A percentile compares a stretch with the other conserved stretches of the same genome.
These are phyloP conservation scores for Geosiphon pyriformis DNA, from an alignment of 192 early-diverging fungal genomes.

Conservation along the genomic window DNA sequence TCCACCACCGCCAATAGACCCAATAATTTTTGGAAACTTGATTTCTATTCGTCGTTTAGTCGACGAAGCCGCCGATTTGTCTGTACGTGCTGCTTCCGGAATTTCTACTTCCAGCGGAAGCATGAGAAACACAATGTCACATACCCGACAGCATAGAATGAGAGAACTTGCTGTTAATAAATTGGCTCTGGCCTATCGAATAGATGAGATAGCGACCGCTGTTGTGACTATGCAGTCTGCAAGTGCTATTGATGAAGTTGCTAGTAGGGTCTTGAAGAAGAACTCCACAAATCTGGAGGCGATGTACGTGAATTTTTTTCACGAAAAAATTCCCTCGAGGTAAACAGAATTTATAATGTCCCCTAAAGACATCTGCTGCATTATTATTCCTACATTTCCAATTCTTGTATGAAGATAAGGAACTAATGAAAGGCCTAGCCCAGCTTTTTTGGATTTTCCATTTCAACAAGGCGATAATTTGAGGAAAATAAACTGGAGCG, in stretches of 20 bases:
- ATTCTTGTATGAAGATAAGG: no score
- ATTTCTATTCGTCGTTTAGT: slow-evolving; percentile 24
- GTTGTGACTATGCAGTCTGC: slow-evolving; percentile 21
- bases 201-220: slow-evolving; percentile 20
- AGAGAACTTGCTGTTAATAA: slow-evolving; percentile 23
- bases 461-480: no score
- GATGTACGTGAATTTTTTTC: slow-evolving; percentile 22
- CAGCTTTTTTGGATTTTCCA: no score
- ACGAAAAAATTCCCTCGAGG: slow-evolving; percentile 23
- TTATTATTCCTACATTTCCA: no score
- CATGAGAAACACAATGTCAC: slow-evolving; percentile 18
- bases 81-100: slow-evolving; percentile 19
- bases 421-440: no score
- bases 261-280: slow-evolving; percentile 20
- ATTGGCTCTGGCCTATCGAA: slow-evolving; percentile 21
- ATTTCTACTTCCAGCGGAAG: slow-evolving; percentile 9
- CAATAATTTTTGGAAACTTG: slow-evolving; percentile 20
- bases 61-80: slow-evolving; percentile 18
- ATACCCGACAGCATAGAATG: slow-evolving; percentile 22
- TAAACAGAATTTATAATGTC: slow-evolving; percentile 12
- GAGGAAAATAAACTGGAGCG: no score
- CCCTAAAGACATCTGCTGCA: no score
- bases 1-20: slow-evolving; percentile 8
- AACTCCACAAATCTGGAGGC: slow-evolving; percentile 18
- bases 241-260: slow-evolving; percentile 22